Percentiles rank a stretch among this genome's conserved stretches.
Evolutionary conservation across 2,329 filamentous ascomycete species (phyloP).

Genomic region (Neopestalotiopsis sp.): DNA sequence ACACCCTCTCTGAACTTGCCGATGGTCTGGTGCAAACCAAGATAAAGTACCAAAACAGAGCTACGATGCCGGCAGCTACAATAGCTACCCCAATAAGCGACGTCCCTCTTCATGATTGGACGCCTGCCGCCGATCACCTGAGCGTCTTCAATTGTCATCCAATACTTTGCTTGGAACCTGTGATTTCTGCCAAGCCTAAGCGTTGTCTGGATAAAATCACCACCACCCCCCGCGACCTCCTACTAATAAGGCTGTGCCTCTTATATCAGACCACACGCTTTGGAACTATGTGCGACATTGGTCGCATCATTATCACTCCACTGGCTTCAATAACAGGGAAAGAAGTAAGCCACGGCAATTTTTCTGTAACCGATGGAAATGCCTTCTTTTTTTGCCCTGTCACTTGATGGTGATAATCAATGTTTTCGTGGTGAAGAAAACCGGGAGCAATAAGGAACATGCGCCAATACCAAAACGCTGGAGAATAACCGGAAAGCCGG

Average conservation of each 20-base stretch:
- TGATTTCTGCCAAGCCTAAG: conserved; percentile 1
- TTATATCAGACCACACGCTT: neutral
- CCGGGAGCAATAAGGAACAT: neutral
- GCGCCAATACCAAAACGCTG: neutral
- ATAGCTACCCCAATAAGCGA: neutral
- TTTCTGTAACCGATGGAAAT: neutral
- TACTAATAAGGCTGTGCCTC: neutral
- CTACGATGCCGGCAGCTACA: neutral
- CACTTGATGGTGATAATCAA: neutral
- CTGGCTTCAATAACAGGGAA: neutral
- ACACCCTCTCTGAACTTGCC: neutral
- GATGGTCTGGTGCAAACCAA: neutral
- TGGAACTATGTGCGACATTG: neutral
- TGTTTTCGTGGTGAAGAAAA: neutral
- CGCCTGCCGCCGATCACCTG: conserved; percentile 13
- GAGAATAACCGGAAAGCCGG: neutral
- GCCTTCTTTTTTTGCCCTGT: neutral
- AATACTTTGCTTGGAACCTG: conserved; percentile 13
- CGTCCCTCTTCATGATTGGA: neutral
- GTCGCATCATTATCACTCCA: neutral
- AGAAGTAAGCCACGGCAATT: neutral
- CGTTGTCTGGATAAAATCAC: neutral
- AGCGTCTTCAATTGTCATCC: neutral
- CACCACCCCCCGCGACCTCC: neutral
- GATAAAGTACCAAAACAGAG: neutral